A percentile compares a stretch with the other conserved stretches of the same genome.
Conservation (phyloP, 495 filamentous ascomycete genomes). For the Daldinia bambusicola region DNA sequence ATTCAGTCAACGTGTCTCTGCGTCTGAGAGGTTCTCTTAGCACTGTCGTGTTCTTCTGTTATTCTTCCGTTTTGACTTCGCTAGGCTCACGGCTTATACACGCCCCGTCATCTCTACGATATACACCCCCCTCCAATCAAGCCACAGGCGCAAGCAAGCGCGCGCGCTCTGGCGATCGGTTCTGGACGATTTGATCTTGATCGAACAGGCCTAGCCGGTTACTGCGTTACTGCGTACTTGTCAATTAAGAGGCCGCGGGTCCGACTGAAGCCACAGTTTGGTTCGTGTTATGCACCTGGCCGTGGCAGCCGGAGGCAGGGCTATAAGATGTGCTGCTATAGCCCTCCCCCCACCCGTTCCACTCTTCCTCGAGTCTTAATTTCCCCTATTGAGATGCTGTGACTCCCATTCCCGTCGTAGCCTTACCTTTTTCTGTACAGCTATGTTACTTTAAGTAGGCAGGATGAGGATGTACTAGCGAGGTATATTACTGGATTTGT, state of each 20-base stretch:
- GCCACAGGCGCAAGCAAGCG: slow-evolving; percentile 43
- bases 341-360: slow-evolving; percentile 33
- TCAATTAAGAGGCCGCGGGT: slow-evolving; percentile 39
- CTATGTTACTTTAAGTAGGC: slow-evolving; percentile 33
- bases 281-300: slow-evolving; percentile 49
- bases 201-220: slow-evolving; percentile 39
- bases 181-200: slow-evolving; percentile 45
- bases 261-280: slow-evolving; percentile 44
- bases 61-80: slow-evolving; percentile 29
- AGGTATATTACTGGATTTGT: neutral
- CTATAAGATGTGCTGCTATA: slow-evolving; percentile 51
- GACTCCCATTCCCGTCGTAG: slow-evolving; percentile 36
- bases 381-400: slow-evolving; percentile 40
- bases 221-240: slow-evolving; percentile 30
- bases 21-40: slow-evolving; percentile 37
- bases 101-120: neutral
- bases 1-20: slow-evolving; percentile 45
- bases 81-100: slow-evolving; percentile 20
- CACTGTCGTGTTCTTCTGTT: slow-evolving; percentile 43
- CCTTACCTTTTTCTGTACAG: slow-evolving; percentile 36
- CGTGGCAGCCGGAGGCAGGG: slow-evolving; percentile 46
- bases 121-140: slow-evolving; percentile 19
- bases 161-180: slow-evolving; percentile 40
- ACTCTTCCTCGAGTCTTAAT: slow-evolving; percentile 33
- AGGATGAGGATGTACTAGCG: slow-evolving; percentile 15